Evolutionary conservation across 1,284 basidiomycete genomes (phyloP).

Genomic region (Cryptococcus sp.): DNA sequence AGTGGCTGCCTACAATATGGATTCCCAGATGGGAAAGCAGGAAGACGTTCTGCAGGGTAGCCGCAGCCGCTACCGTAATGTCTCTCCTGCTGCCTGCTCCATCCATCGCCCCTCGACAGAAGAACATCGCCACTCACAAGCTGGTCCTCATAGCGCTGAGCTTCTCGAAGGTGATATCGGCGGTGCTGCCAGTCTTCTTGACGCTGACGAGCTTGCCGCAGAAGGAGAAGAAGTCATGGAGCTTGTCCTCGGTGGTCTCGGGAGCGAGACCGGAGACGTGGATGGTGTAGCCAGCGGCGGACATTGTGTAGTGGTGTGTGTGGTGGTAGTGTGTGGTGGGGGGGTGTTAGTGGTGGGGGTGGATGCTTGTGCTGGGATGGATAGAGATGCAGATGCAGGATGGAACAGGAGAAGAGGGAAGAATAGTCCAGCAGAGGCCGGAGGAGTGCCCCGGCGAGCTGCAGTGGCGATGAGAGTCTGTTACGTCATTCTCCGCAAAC

Average conservation of each 20-base stretch:
- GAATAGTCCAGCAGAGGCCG: background rate
- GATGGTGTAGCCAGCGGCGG: constrained; percentile 34
- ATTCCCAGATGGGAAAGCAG: background rate
- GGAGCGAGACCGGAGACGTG: constrained; percentile 50
- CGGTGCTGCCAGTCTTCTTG: constrained; percentile 45
- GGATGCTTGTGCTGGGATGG: background rate
- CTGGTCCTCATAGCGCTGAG: constrained; percentile 50
- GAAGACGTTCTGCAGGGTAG: background rate
- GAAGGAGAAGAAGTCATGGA: constrained; percentile 51
- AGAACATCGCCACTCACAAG: constrained; percentile 28
- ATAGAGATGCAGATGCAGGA: background rate
- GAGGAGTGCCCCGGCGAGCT: background rate
- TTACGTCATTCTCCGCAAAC: background rate
- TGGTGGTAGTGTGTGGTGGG: background rate
- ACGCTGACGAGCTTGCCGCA: constrained; percentile 49
- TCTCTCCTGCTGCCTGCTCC: background rate
- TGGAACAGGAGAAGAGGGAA: background rate
- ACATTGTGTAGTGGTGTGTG: constrained; percentile 2
- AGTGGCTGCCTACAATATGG: no score
- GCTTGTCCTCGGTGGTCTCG: constrained; percentile 49
- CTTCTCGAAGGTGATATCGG: constrained; percentile 52
- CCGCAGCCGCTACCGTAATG: background rate
- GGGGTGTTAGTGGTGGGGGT: background rate
- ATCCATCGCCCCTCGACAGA: background rate
- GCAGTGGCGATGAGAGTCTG: background rate